These are phyloP conservation scores for Inonotus obliquus DNA, from an alignment of 1,284 basidiomycete species.

Conservation along the genomic window DNA sequence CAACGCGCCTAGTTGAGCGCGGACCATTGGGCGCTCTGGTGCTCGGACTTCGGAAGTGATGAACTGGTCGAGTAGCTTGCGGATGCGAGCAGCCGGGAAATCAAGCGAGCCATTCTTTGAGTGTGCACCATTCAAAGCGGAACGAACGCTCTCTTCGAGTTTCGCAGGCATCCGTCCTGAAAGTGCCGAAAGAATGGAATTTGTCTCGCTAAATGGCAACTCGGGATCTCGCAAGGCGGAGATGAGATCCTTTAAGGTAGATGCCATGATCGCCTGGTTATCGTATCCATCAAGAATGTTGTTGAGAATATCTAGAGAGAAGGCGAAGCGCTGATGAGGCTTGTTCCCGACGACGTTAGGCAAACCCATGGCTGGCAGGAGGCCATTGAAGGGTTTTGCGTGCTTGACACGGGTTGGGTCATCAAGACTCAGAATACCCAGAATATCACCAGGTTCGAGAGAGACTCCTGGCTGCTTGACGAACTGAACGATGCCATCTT, in stretches of 20 bases:
- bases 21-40: slow-evolving; percentile 77
- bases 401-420: slow-evolving; percentile 97
- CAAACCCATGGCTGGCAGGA: slow-evolving; percentile 81
- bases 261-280: slow-evolving; percentile 83
- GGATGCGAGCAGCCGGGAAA: slow-evolving; percentile 83
- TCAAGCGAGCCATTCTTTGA: slow-evolving; percentile 65
- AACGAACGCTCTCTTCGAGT: slow-evolving; percentile 84
- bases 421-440: slow-evolving; percentile 95
- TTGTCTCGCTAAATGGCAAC: slow-evolving; percentile 86
- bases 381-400: slow-evolving; percentile 96
- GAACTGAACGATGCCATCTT: slow-evolving; percentile 94
- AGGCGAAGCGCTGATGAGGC: slow-evolving; percentile 83
- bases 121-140: slow-evolving; percentile 74
- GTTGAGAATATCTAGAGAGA: slow-evolving; percentile 76
- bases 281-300: slow-evolving; percentile 96
- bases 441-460: slow-evolving; percentile 95
- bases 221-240: slow-evolving; percentile 77
- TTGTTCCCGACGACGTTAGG: slow-evolving; percentile 89
- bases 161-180: slow-evolving; percentile 92
- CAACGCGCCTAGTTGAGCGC: slow-evolving; percentile 67
- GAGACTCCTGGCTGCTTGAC: slow-evolving; percentile 98
- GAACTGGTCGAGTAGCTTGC: slow-evolving; percentile 83
- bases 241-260: slow-evolving; percentile 80
- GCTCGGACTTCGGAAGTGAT: slow-evolving; percentile 77
- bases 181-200: slow-evolving; percentile 82